Conservation (phyloP, 2,329 filamentous ascomycete genomes). For the Ophidiomyces ophidiicola region DNA sequence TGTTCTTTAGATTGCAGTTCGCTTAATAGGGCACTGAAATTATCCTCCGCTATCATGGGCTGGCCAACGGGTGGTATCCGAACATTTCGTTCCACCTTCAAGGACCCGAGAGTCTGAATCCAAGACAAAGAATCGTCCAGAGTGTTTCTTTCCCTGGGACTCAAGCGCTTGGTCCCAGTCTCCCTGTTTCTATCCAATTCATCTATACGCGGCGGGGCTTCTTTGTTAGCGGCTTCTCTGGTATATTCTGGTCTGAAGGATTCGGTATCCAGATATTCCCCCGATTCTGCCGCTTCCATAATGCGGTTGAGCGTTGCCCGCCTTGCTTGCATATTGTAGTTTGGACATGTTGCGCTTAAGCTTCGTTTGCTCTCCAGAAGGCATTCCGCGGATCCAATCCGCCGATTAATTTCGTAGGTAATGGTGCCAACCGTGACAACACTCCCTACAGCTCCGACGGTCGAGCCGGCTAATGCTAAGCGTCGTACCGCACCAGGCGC, state of each 20-base stretch:
- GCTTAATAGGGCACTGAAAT: constrained; percentile 2
- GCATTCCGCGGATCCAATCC: constrained; percentile 31
- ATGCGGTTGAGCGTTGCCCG: constrained; percentile 29
- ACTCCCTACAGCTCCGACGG: constrained; percentile 26
- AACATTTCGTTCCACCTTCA: too few relatives aligned
- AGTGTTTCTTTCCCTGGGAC: not conserved
- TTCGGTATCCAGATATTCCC: constrained; percentile 32
- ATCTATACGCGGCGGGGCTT: too few relatives aligned
- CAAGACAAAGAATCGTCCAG: constrained; percentile 4
- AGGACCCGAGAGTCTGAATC: constrained; percentile 9
- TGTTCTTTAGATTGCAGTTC: constrained; percentile 4
- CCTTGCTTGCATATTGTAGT: constrained; percentile 31
- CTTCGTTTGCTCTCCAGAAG: constrained; percentile 35
- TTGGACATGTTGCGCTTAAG: constrained; percentile 31
- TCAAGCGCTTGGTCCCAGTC: not conserved
- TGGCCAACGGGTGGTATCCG: too few relatives aligned
- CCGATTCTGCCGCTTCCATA: constrained; percentile 35
- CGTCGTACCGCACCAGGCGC: constrained; percentile 33
- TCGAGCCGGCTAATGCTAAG: constrained; percentile 23
- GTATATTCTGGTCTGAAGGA: constrained; percentile 3
- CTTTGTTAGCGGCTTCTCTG: too few relatives aligned
- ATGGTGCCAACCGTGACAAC: constrained; percentile 32
- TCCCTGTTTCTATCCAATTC: too few relatives aligned
- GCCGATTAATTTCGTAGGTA: constrained; percentile 33
- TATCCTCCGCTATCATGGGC: too few relatives aligned